Evolutionary conservation across 257 asterid species (phyloP).

Genomic region (Solanum rostratum): DNA sequence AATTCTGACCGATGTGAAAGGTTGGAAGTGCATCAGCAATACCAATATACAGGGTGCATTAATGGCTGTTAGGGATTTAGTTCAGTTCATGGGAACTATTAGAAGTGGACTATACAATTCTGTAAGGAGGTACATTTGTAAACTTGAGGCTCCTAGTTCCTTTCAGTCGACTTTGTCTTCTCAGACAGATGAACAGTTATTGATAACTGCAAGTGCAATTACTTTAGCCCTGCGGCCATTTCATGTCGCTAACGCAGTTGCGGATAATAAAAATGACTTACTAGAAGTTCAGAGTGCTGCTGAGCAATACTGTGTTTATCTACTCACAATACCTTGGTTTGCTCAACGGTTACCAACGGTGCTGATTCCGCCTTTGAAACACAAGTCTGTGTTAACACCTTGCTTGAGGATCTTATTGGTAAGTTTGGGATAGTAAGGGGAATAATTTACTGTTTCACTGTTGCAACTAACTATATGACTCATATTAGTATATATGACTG

Average conservation of each 20-base stretch:
- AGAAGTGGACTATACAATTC: constrained; percentile 47
- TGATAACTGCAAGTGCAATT: constrained; percentile 75
- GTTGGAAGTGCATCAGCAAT: constrained; percentile 61
- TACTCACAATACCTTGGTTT: constrained; percentile 86
- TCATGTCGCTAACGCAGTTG: constrained; percentile 32
- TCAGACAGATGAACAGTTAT: constrained; percentile 57
- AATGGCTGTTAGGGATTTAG: constrained; percentile 46
- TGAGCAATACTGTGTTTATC: constrained; percentile 52
- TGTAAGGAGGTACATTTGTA: constrained; percentile 57
- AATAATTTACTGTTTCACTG: background rate
- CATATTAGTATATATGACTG: background rate
- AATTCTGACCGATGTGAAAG: constrained; percentile 68
- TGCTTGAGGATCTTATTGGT: constrained; percentile 79
- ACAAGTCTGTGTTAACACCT: constrained; percentile 67
- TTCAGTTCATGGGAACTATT: constrained; percentile 50
- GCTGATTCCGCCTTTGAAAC: constrained; percentile 83
- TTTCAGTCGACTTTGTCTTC: constrained; percentile 24
- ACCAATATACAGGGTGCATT: constrained; percentile 32
- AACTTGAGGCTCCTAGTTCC: constrained; percentile 43
- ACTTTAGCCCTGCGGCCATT: constrained; percentile 84
- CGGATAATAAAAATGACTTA: constrained; percentile 27
- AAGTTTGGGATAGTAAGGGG: constrained; percentile 23
- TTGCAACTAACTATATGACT: background rate
- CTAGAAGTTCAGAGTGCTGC: constrained; percentile 35
- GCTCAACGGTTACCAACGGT: constrained; percentile 73